Evolutionary conservation across 1,284 basidiomycete species (phyloP).

Genomic region (Exobasidium rhododendri): DNA sequence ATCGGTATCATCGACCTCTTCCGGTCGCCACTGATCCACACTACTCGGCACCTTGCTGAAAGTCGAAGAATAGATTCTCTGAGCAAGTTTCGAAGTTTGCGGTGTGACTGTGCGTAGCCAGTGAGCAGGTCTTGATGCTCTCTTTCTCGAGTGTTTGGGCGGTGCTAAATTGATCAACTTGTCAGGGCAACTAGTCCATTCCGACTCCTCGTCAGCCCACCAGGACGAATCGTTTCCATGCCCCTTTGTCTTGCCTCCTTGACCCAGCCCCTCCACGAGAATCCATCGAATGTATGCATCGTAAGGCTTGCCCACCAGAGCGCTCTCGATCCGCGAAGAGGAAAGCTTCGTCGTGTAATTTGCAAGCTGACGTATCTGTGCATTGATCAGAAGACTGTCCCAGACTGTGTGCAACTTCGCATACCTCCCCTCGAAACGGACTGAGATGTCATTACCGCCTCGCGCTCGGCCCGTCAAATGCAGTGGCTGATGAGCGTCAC

Average conservation of each 20-base stretch:
- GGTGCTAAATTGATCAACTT: not conserved
- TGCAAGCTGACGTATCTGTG: slow-evolving; percentile 68
- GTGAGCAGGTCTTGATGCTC: not conserved
- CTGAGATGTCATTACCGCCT: slow-evolving; percentile 70
- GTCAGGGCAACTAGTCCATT: slow-evolving; percentile 28
- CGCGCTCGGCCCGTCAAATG: slow-evolving; percentile 79
- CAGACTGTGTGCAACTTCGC: slow-evolving; percentile 74
- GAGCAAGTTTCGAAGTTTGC: slow-evolving; percentile 1
- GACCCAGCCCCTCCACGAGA: slow-evolving; percentile 69
- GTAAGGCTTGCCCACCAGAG: slow-evolving; percentile 76
- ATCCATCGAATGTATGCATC: slow-evolving; percentile 83
- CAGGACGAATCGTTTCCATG: slow-evolving; percentile 19
- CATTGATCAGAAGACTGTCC: slow-evolving; percentile 70
- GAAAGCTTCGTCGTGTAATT: slow-evolving; percentile 76
- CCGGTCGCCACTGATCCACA: not conserved
- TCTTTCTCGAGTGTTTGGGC: not conserved
- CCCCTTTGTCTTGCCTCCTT: not conserved
- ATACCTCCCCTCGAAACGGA: slow-evolving; percentile 52
- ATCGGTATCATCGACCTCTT: slow-evolving; percentile 38
- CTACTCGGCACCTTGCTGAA: not conserved
- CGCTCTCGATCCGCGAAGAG: slow-evolving; percentile 64
- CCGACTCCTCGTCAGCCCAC: slow-evolving; percentile 40
- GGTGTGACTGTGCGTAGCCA: slow-evolving; percentile 9
- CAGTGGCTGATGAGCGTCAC: slow-evolving; percentile 85
- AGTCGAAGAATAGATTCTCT: not conserved